Conservation (phyloP, 352 stramenopile genomes). For the Globisporangium emineosum region DNA sequence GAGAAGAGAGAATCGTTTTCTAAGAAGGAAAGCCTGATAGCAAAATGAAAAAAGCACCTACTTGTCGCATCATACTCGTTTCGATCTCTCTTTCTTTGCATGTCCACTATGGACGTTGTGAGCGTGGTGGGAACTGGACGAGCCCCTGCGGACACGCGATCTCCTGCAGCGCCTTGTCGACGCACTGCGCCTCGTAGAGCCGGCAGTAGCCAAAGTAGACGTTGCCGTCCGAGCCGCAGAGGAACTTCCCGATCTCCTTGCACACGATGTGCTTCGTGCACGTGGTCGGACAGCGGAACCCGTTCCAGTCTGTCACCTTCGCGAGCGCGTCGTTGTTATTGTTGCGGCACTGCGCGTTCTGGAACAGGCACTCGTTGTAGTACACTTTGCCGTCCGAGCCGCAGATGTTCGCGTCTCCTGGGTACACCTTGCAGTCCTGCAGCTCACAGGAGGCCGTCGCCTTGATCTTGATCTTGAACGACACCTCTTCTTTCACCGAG, state of each 20-base stretch:
- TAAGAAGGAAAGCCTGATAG: too few relatives aligned
- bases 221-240: constrained; percentile 29
- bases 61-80: too few relatives aligned
- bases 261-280: constrained; percentile 28
- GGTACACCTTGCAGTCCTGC: background rate
- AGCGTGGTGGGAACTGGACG: constrained; percentile 3
- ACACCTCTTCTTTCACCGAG: too few relatives aligned
- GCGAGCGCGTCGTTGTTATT: constrained; percentile 17
- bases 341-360: constrained; percentile 28
- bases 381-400: constrained; percentile 31
- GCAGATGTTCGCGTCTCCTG: constrained; percentile 18
- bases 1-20: too few relatives aligned
- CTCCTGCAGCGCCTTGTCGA: constrained; percentile 17
- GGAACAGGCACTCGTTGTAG: constrained; percentile 29
- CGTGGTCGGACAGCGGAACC: constrained; percentile 28
- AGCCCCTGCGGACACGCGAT: constrained; percentile 15
- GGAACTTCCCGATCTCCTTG: constrained; percentile 29
- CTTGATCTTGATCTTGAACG: too few relatives aligned
- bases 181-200: constrained; percentile 28
- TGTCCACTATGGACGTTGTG: too few relatives aligned
- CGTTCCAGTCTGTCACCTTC: constrained; percentile 24
- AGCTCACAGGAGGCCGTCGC: background rate
- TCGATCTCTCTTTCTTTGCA: too few relatives aligned
- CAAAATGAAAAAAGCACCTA: too few relatives aligned
- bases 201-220: constrained; percentile 38